A percentile compares a stretch with the other conserved stretches of the same genome.
These are phyloP conservation scores for Beauveria sp. DNA, from an alignment of 2,329 filamentous ascomycete genomes.

Conservation along the genomic window DNA sequence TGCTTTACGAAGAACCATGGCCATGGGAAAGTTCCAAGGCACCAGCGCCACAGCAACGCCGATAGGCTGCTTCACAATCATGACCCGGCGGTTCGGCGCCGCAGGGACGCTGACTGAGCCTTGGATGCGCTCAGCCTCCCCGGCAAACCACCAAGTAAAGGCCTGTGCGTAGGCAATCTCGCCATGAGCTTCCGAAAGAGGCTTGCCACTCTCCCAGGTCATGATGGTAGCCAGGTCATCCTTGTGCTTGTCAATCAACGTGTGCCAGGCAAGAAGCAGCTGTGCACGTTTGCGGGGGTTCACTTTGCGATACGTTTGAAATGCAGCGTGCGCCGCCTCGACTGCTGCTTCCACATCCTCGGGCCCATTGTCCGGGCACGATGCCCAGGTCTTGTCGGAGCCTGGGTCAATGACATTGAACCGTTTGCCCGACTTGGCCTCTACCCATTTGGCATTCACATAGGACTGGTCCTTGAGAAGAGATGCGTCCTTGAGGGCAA, in stretches of 20 bases:
- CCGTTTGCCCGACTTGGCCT: constrained; percentile 35
- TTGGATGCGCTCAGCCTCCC: constrained; percentile 41
- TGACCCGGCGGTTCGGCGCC: constrained; percentile 53
- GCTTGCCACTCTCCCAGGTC: constrained; percentile 48
- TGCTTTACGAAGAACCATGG: constrained; percentile 40
- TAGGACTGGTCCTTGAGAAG: constrained; percentile 43
- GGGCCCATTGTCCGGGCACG: constrained; percentile 38
- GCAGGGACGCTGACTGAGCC: constrained; percentile 54
- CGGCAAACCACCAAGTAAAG: constrained; percentile 51
- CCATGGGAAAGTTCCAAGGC: constrained; percentile 52
- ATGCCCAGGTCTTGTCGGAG: constrained; percentile 40
- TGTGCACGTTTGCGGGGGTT: constrained; percentile 28
- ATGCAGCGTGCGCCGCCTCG: constrained; percentile 26
- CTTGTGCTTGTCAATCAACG: constrained; percentile 26
- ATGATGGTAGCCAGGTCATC: constrained; percentile 32
- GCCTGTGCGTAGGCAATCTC: constrained; percentile 48
- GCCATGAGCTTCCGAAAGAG: constrained; percentile 42
- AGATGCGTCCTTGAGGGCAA: constrained; percentile 37
- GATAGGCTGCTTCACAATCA: constrained; percentile 56
- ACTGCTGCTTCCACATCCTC: constrained; percentile 32
- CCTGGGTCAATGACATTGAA: constrained; percentile 49
- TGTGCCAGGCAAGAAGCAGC: constrained; percentile 28
- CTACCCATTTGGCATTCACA: constrained; percentile 39
- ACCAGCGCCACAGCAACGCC: constrained; percentile 28
- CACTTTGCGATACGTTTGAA: constrained; percentile 30